Percentiles rank a stretch among this genome's conserved stretches.
phyloP scores from a whole-genome alignment of 2,329 filamentous ascomycete genomes.

The Aspergillus sp. region DNA sequence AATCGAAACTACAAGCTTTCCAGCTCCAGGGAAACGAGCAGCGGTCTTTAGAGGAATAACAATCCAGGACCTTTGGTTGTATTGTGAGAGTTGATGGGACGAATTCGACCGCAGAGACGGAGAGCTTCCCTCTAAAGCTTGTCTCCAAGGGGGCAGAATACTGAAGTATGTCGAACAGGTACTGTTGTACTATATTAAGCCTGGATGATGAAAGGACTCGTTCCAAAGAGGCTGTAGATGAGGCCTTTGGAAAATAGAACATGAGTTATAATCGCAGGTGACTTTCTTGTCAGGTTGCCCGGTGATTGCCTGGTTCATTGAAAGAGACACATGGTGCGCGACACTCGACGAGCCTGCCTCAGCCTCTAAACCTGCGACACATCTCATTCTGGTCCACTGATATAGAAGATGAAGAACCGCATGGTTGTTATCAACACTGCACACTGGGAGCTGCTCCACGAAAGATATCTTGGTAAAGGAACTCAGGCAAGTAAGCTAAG shows the following conservation, averaged over 20 bases:
- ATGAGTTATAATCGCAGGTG: not conserved
- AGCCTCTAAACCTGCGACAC: not conserved
- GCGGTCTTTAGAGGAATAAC: not conserved
- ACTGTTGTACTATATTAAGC: not conserved
- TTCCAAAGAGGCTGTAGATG: not conserved
- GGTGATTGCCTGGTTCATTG: not conserved
- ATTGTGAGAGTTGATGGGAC: not conserved
- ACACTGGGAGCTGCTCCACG: slow-evolving; percentile 29
- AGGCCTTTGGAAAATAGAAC: not conserved
- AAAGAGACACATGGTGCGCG: not conserved
- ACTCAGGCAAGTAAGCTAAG: not conserved
- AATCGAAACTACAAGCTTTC: not conserved
- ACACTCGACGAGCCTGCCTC: not conserved
- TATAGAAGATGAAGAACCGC: slow-evolving; percentile 32
- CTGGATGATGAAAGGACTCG: not conserved
- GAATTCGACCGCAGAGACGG: not conserved
- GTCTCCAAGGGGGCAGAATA: not conserved
- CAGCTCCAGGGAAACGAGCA: not conserved
- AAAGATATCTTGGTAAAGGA: not conserved
- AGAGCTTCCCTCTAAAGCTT: not conserved
- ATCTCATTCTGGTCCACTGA: not conserved
- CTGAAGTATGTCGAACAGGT: not conserved
- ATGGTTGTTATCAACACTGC: slow-evolving; percentile 39
- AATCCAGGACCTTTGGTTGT: not conserved
- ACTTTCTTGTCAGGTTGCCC: not conserved